Evolutionary conservation across 2,329 filamentous ascomycete species (phyloP).

Genomic region (Mycocentrospora acerina): DNA sequence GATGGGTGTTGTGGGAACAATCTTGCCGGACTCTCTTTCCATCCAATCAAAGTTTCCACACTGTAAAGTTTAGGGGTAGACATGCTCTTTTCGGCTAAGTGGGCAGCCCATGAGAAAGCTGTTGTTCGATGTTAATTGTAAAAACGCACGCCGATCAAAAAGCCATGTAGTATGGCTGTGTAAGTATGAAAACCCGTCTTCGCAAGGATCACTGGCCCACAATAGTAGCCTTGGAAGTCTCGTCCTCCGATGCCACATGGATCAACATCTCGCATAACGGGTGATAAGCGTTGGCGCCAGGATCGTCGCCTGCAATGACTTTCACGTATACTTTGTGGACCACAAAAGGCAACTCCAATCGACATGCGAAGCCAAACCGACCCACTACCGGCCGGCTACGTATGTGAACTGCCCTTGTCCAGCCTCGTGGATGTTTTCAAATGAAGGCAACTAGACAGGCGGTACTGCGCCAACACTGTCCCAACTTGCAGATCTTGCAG

Average conservation of each 20-base stretch:
- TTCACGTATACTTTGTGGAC: not conserved
- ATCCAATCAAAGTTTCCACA: constrained; percentile 7
- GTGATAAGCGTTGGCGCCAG: not conserved
- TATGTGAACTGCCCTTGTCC: no score
- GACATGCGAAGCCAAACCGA: not conserved
- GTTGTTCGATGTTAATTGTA: constrained; percentile 11
- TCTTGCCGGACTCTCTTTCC: not conserved
- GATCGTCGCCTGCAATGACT: not conserved
- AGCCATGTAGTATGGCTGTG: not conserved
- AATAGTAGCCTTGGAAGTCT: no score
- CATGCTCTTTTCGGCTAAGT: constrained; percentile 16
- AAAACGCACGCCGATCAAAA: not conserved
- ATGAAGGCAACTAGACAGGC: no score
- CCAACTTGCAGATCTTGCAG: no score
- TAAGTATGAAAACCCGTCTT: no score
- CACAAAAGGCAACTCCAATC: constrained; percentile 2
- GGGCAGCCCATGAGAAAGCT: constrained; percentile 6
- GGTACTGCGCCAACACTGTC: no score
- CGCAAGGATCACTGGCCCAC: no score
- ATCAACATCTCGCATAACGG: not conserved
- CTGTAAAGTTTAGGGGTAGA: constrained; percentile 9
- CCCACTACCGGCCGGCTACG: no score
- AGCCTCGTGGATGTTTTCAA: not conserved
- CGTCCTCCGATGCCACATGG: not conserved
- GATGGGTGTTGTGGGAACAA: no score